Conservation (phyloP, 768 basidiomycete species). For the Kwoniella botswanensis region DNA sequence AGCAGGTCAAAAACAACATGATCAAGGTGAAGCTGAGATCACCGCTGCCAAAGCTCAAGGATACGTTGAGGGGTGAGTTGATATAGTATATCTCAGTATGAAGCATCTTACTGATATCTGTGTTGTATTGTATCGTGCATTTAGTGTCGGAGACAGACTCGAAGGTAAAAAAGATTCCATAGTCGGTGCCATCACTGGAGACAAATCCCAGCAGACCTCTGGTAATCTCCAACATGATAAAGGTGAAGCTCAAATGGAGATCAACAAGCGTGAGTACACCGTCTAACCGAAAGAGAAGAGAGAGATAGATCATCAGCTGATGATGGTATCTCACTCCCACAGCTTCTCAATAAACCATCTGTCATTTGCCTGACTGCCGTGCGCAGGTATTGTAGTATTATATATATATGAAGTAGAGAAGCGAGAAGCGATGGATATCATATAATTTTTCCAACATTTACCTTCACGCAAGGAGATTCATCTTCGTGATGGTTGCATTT, state of each 20-base stretch:
- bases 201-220: slow-evolving; percentile 51
- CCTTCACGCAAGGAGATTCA: no score
- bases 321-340: not conserved
- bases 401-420: not conserved
- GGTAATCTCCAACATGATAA: slow-evolving; percentile 53
- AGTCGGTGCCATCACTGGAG: slow-evolving; percentile 56
- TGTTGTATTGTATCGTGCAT: not conserved
- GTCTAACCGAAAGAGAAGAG: not conserved
- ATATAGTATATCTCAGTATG: not conserved
- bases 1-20: slow-evolving; percentile 55
- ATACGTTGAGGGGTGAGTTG: slow-evolving; percentile 55
- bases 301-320: not conserved
- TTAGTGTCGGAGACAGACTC: slow-evolving; percentile 51
- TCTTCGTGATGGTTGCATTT: no score
- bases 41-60: slow-evolving; percentile 55
- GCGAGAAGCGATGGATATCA: not conserved
- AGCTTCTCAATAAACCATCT: slow-evolving; percentile 15
- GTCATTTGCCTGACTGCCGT: no score
- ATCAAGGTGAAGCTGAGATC: slow-evolving; percentile 57
- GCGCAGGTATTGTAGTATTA: no score
- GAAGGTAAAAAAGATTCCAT: slow-evolving; percentile 56
- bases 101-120: not conserved
- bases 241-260: slow-evolving; percentile 41
- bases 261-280: slow-evolving; percentile 34
- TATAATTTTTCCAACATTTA: not conserved